These are phyloP conservation scores for Oryza brachyantha DNA, from an alignment of 176 grass and related monocot species.

Conservation along the genomic window DNA sequence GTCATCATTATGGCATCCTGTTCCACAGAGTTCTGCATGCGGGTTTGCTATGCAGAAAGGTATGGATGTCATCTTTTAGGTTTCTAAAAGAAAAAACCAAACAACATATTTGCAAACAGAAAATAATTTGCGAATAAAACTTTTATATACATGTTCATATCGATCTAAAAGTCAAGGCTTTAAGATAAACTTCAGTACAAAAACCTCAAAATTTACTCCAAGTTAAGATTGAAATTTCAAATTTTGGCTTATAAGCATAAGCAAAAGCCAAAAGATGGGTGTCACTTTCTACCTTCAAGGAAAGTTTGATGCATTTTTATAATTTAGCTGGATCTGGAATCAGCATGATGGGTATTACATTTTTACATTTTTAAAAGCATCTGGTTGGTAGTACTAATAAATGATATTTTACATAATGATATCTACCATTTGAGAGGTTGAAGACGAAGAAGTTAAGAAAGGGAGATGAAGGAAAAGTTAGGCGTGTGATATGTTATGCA, in stretches of 20 bases:
- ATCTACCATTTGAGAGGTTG: neutral
- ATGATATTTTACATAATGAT: neutral
- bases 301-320: neutral
- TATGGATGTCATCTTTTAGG: too few species aligned
- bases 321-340: neutral
- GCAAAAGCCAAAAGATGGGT: too few species aligned
- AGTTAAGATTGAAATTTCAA: too few species aligned
- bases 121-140: too few species aligned
- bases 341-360: neutral
- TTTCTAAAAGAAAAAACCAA: too few species aligned
- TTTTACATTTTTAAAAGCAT: neutral
- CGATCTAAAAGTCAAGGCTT: too few species aligned
- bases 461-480: neutral
- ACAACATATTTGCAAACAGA: too few species aligned
- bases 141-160: too few species aligned
- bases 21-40: constrained; percentile 10
- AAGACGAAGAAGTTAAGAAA: neutral
- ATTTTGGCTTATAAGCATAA: too few species aligned
- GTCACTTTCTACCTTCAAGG: constrained; percentile 23
- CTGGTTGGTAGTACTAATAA: constrained; percentile 1
- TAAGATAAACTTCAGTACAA: too few species aligned
- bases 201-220: too few species aligned
- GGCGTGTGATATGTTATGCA: neutral
- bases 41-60: neutral
- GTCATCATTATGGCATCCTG: neutral